Percentiles rank a stretch among this genome's conserved stretches.
Evolutionary conservation across 2,329 filamentous ascomycete genomes (phyloP).

Genomic region (Aureobasidium sp.): DNA sequence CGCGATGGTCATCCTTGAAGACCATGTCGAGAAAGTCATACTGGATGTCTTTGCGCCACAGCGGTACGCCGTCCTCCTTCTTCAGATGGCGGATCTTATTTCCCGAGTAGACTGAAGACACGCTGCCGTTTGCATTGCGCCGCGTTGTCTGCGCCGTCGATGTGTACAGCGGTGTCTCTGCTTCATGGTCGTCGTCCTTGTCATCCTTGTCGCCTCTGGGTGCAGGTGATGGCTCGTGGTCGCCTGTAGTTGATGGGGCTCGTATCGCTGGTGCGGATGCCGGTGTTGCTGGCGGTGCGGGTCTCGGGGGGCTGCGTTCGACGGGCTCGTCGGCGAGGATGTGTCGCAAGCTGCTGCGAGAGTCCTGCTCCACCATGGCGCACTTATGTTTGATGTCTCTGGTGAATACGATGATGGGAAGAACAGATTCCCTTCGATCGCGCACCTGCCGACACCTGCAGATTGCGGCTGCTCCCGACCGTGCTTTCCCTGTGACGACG

Average conservation of each 20-base stretch:
- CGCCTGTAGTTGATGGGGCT: background rate
- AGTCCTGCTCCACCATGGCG: slow-evolving; percentile 13
- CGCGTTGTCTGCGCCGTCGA: slow-evolving; percentile 44
- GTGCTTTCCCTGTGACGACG: slow-evolving; percentile 2
- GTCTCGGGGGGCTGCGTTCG: slow-evolving; percentile 11
- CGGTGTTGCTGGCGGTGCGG: slow-evolving; percentile 4
- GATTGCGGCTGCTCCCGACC: background rate
- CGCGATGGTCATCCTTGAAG: slow-evolving; percentile 64
- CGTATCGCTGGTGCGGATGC: slow-evolving; percentile 11
- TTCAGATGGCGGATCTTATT: slow-evolving; percentile 79
- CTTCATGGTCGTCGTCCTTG: background rate
- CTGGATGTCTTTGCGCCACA: slow-evolving; percentile 83
- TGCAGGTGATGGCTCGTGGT: background rate
- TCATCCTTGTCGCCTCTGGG: slow-evolving; percentile 8
- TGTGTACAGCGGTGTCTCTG: slow-evolving; percentile 33
- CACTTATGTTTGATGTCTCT: background rate
- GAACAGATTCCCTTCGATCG: background rate
- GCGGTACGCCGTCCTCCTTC: slow-evolving; percentile 78
- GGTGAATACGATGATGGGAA: background rate
- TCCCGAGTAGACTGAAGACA: slow-evolving; percentile 57
- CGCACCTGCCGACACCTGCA: background rate
- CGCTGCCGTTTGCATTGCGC: slow-evolving; percentile 55
- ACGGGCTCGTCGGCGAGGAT: slow-evolving; percentile 21
- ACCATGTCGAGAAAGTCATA: slow-evolving; percentile 75
- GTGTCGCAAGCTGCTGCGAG: slow-evolving; percentile 17